phyloP scores from a whole-genome alignment of 2,329 filamentous ascomycete species.

The Daldinia eschscholtzii region DNA sequence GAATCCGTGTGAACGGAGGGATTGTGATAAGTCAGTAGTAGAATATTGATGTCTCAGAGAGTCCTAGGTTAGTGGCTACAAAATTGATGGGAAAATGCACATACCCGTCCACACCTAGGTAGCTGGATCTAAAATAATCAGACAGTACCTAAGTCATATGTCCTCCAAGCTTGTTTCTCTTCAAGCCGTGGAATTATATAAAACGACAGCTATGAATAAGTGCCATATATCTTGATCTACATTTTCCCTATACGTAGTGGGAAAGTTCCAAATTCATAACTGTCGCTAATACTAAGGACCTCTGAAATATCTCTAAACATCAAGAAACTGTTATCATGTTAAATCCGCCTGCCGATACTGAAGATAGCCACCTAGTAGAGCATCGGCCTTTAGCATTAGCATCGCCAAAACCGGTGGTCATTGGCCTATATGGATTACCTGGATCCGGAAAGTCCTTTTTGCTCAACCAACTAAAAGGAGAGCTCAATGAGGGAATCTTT shows the following conservation, averaged over 20 bases:
- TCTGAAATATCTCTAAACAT: neutral
- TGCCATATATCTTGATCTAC: neutral
- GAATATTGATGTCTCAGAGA: neutral
- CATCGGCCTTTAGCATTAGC: neutral
- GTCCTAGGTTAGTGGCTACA: neutral
- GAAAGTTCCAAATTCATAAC: neutral
- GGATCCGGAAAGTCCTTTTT: constrained; percentile 43
- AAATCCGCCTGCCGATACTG: neutral
- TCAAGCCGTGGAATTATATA: neutral
- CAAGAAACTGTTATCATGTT: constrained; percentile 1
- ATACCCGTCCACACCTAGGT: neutral
- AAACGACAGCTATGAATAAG: neutral
- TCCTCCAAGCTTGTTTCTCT: neutral
- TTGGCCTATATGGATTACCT: constrained; percentile 45
- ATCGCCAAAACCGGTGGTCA: constrained; percentile 21
- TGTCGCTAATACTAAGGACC: too few relatives aligned
- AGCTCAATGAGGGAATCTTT: constrained; percentile 55
- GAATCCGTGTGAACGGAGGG: neutral
- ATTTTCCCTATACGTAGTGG: too few relatives aligned
- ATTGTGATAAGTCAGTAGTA: neutral
- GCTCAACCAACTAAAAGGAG: constrained; percentile 56
- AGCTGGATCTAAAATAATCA: neutral
- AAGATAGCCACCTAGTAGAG: neutral
- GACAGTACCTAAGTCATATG: neutral
- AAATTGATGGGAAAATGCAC: neutral